Evolutionary conservation across 129 eudicot genomes (phyloP), one percentile per base, ranked within the genome.

Genomic region (Escallonia rubra): DNA sequence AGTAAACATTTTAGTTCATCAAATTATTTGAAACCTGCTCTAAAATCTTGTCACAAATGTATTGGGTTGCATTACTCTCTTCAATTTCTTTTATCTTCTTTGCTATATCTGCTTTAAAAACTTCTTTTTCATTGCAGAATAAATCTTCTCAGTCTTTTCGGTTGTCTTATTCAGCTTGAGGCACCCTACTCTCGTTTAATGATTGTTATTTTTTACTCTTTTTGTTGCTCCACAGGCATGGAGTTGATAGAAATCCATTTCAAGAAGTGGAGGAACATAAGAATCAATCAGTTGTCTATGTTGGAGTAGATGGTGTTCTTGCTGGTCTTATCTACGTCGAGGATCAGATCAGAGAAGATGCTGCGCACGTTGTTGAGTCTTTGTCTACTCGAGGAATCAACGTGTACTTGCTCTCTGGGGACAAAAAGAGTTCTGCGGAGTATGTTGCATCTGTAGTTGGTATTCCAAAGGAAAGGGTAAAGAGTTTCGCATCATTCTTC

Each of bases 291-390:
- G 93, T 87, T 58, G 99, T 94, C 63, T 94, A 86, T 87, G 95
- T 94, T 57, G 96, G 97, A 60, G 77, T 94, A 66, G 90, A 89
- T 64, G 85, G 88, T 70, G 72, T 73, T 48, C 90, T 89, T 43
- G 99, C 90, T 14, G 99, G 99, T 52, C 75, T 89, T 50, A 89
- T 94, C 43, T 94, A 94, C 68, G 87, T 94, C 11, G 99, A 94
- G 83, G 99, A 94, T 83, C 95, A 89, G 80, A 94, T 94, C 51
- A 86, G 99, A 87, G 96, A 89, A 81, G 99, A 94, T 81, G 99
- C 99, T 63, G 83, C 80, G 51, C 83, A 83, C 8, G 99, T 94
- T 10, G 71, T 89, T 69, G 76, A 79, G 68, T 82, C 97, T 73
- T 76, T 94, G 82, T 76, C 80, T 44, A 76, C 63, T 52, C 88